Conservation (phyloP, 2,329 filamentous ascomycete genomes). For the Rasamsonia emersonii region DNA sequence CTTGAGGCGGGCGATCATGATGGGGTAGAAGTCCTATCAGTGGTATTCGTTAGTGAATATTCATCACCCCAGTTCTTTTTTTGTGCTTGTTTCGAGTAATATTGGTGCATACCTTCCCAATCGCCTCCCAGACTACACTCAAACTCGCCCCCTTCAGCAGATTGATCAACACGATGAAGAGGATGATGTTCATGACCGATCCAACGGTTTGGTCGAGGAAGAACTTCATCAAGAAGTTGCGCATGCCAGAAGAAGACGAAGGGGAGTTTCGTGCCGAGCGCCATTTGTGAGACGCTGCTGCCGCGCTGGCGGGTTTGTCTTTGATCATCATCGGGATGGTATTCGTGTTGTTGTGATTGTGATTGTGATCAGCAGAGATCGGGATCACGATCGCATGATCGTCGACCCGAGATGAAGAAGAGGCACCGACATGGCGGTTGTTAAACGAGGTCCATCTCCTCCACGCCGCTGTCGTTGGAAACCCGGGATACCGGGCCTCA, state of each 20-base stretch:
- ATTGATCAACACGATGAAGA: conserved; percentile 50
- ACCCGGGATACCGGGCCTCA: conserved; percentile 64
- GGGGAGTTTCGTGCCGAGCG: conserved; percentile 19
- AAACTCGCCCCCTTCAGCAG: conserved; percentile 27
- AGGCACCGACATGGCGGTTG: too few relatives aligned
- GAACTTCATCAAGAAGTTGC: conserved; percentile 44
- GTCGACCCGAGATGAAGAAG: conserved; percentile 20
- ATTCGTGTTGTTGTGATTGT: conserved; percentile 30
- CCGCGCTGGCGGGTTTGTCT: conserved; percentile 15
- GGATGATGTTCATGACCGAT: conserved; percentile 46
- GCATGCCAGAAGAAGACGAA: conserved; percentile 42
- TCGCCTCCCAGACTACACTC: conserved; percentile 17
- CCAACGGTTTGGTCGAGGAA: conserved; percentile 50
- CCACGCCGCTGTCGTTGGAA: conserved; percentile 27
- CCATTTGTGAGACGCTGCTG: too few relatives aligned
- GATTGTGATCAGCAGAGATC: not conserved
- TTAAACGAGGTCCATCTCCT: conserved; percentile 7
- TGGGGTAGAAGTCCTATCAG: conserved; percentile 50
- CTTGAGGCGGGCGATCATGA: conserved; percentile 61
- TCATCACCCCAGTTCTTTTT: too few relatives aligned
- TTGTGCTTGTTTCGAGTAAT: too few relatives aligned
- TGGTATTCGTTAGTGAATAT: too few relatives aligned
- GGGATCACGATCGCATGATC: too few relatives aligned
- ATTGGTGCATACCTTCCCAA: conserved; percentile 28
- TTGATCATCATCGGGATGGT: conserved; percentile 7